Percentiles rank a stretch among this genome's conserved stretches.
These are phyloP conservation scores for Vitis riparia DNA, from an alignment of 164 flowering plant genomes.

Conservation along the genomic window DNA sequence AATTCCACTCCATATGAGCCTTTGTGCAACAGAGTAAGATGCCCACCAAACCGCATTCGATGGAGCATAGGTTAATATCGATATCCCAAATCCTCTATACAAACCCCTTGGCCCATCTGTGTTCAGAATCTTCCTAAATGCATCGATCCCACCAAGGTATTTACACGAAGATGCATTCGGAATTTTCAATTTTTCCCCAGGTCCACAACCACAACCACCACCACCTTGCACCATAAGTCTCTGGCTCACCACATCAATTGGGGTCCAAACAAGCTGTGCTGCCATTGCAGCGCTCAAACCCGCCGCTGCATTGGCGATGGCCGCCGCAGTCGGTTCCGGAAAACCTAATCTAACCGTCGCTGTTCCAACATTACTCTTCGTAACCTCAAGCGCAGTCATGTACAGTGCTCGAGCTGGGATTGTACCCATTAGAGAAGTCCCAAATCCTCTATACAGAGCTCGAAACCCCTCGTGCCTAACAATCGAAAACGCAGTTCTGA, in stretches of 20 bases:
- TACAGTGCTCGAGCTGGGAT: conserved; percentile 58
- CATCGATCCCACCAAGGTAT: conserved; percentile 48
- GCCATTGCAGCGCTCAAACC: conserved; percentile 60
- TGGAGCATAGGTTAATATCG: conserved; percentile 54
- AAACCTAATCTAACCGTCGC: conserved; percentile 35
- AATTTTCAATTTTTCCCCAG: neutral
- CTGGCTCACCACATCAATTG: conserved; percentile 59
- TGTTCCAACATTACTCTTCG: conserved; percentile 52
- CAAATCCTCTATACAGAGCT: conserved; percentile 50
- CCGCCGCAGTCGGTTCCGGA: conserved; percentile 37
- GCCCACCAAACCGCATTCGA: conserved; percentile 71
- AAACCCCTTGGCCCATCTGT: conserved; percentile 46
- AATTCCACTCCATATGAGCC: conserved; percentile 45
- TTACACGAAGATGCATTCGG: conserved; percentile 23
- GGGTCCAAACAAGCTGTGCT: conserved; percentile 67
- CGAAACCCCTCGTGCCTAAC: conserved; percentile 39
- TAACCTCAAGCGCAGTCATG: conserved; percentile 58
- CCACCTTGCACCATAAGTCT: conserved; percentile 59
- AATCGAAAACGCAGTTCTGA: conserved; percentile 27
- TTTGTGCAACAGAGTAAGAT: conserved; percentile 46
- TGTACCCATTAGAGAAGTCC: conserved; percentile 54
- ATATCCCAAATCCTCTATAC: conserved; percentile 60
- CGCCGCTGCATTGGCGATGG: conserved; percentile 53
- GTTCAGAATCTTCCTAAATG: conserved; percentile 42
- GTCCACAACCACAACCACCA: neutral